Evolutionary conservation across 2,329 filamentous ascomycete species (phyloP), one percentile per base, ranked within the genome.

Genomic region (Helicocarpus griseus): DNA sequence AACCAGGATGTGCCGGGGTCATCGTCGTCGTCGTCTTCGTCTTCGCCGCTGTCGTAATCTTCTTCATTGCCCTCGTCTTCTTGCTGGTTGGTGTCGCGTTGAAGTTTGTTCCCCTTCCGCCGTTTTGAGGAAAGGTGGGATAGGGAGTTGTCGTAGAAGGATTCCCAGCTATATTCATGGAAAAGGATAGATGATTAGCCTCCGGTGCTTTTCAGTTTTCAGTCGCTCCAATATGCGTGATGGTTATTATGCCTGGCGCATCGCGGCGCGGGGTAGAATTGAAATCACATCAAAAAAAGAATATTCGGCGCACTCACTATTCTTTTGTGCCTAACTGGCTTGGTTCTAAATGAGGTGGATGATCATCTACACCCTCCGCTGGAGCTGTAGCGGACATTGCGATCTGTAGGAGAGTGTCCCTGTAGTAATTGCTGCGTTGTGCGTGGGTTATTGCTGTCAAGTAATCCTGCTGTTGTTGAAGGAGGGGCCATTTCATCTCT

Each of bases 1-100:
- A 98, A 98, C 93, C 93, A 98, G 61, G 93, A 83, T 28, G 89
- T 95, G 58, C 91, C 91, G 54, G 85, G 85, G 73, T 74, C 69
- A 9, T 95, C 87, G 52, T 79, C 70, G 8, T 87, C 81, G 70
- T 94, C 82, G 56, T 79, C 43, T 31, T 54, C 50, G 26, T 5
- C 21, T 22, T 35, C 52, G 28, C 48, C 55, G 19, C 53, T 33
- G 11, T 29, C 51, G 17, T 50, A 17, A 49, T 59, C 55, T 35
- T 31, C 22, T 17, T 50, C 29, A 11, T 35, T 19, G 14, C 13
- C 2, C n/a, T 46, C 28, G 14, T 56, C 41, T 35, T 54, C 24
- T 39, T 53, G 31, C n/a, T n/a, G n/a, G n/a, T n/a, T n/a, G 9
- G 8, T 8, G 28, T n/a, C 13, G 8, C 9, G 11, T 17, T 29